Base-by-base conservation (phyloP, 805 yeast species). In the Yarrowia divulgata region DNA sequence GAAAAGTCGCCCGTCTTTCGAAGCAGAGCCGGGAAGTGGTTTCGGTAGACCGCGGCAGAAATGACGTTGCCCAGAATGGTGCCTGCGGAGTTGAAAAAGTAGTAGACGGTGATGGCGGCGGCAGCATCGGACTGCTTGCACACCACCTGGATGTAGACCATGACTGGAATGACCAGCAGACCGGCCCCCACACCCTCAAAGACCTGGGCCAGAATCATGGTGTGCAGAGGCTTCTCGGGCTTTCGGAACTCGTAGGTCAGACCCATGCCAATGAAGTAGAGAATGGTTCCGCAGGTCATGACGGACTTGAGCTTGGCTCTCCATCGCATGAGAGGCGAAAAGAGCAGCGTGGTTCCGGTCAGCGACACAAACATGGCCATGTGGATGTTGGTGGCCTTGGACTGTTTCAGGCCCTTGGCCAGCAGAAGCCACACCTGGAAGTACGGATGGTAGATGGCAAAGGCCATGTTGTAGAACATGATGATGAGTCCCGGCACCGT, bases 41-140 rank as follows among this genome's bases (percentile, higher is more conserved):
- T 45, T 55, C 69, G 8, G 57, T 69, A 69, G 14, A 69, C 69
- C 8, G 69, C 52, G 10, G 69, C 71, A 8, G 69, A 66, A 34
- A 69, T 66, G n/a, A 62, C 69, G 45, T 69, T 60, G 4, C 69
- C 71, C 18, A 69, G 55, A 39, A 69, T 60, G 14, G 69, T 60
- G 5, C 71, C 71, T 16, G 62, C 1, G 10, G 71, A 42, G 14
- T 55, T 46, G 52, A 55, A 69, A 9, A 69, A 54, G 52, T 66
- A 39, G 45, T 66, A 69, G 39, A 66, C 23, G 18, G 69, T 55
- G 35, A 69, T 69, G 2, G 69, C 57, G 8, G 58, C 64, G 3
- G 66, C 71, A 13, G 69, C 71, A 14, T 69, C 69, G 16, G 66
- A 42, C 23, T 64, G 69, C 4, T 37, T 43, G 18, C 52, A 54